Evolutionary conservation across 768 basidiomycete genomes (phyloP).

Genomic region (Hygrocybe punicea): DNA sequence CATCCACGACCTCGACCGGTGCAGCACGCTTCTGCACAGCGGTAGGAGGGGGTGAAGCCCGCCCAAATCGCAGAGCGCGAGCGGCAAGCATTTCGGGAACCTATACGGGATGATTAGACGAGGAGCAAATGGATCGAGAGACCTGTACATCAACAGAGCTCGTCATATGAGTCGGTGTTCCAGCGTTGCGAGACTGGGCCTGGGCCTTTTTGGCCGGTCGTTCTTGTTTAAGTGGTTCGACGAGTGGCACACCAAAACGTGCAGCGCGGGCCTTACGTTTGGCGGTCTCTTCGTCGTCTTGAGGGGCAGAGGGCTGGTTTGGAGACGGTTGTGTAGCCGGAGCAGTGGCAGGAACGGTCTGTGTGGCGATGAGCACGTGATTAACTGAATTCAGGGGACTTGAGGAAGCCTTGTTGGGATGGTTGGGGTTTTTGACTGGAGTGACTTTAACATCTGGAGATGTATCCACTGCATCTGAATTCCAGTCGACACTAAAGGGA

Average conservation of each 20-base stretch:
- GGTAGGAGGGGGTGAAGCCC: slow-evolving; percentile 1
- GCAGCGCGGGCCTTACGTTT: slow-evolving; percentile 60
- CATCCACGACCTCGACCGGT: slow-evolving; percentile 44
- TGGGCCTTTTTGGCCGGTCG: slow-evolving; percentile 17
- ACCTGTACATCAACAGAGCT: slow-evolving; percentile 26
- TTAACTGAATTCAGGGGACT: too few relatives aligned
- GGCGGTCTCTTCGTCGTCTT: slow-evolving; percentile 49
- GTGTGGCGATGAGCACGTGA: neutral
- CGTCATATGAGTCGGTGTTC: slow-evolving; percentile 5
- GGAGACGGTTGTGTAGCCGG: neutral
- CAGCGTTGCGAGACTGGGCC: slow-evolving; percentile 11
- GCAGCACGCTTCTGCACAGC: slow-evolving; percentile 34
- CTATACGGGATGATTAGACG: slow-evolving; percentile 29
- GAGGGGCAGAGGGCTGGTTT: slow-evolving; percentile 5
- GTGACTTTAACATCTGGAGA: slow-evolving; percentile 10
- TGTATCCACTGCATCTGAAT: slow-evolving; percentile 27
- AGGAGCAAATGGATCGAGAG: neutral
- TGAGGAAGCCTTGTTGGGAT: neutral
- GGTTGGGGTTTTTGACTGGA: slow-evolving; percentile 15
- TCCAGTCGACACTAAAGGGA: slow-evolving; percentile 43
- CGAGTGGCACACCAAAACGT: slow-evolving; percentile 67
- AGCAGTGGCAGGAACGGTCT: neutral
- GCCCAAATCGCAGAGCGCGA: slow-evolving; percentile 57
- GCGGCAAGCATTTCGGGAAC: slow-evolving; percentile 48
- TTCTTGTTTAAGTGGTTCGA: slow-evolving; percentile 36